Percentiles rank a stretch among this genome's conserved stretches.
Evolutionary conservation across 2,329 filamentous ascomycete species (phyloP).

Genomic region (Thelonectria blattea): DNA sequence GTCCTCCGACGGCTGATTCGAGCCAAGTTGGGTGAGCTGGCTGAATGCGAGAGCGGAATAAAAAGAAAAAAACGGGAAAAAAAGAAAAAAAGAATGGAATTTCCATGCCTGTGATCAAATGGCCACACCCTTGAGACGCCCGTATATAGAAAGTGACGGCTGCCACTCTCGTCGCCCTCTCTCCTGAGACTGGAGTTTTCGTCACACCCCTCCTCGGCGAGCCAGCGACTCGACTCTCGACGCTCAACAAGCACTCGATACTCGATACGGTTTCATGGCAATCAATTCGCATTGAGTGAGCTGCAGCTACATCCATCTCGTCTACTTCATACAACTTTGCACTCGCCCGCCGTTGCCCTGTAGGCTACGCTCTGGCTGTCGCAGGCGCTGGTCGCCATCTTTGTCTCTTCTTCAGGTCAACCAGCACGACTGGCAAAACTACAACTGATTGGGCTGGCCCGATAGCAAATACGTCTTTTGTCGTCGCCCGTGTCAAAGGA

Average conservation of each 20-base stretch:
- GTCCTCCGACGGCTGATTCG: conserved; percentile 22
- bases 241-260: conserved; percentile 9
- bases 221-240: conserved; percentile 20
- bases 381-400: conserved; percentile 10
- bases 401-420: conserved; percentile 5
- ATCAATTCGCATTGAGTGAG: not conserved
- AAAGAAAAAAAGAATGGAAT: not conserved
- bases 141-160: conserved; percentile 38
- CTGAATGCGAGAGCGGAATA: not conserved
- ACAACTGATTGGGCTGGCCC: not conserved
- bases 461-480: not conserved
- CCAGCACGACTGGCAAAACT: conserved; percentile 11
- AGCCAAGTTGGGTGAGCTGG: conserved; percentile 4
- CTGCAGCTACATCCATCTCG: conserved; percentile 13
- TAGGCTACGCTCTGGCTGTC: not conserved
- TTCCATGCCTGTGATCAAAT: not conserved
- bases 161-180: conserved; percentile 27
- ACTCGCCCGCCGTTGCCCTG: not conserved
- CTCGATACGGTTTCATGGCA: conserved; percentile 24
- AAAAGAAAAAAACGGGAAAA: not conserved
- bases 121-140: not conserved
- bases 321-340: conserved; percentile 1
- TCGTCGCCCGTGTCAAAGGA: not conserved
- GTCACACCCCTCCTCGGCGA: conserved; percentile 18
- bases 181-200: conserved; percentile 31